A percentile compares a stretch with the other conserved stretches of the same genome.
phyloP scores from a whole-genome alignment of 1,284 basidiomycete species.

The Heterobasidion occidentale region DNA sequence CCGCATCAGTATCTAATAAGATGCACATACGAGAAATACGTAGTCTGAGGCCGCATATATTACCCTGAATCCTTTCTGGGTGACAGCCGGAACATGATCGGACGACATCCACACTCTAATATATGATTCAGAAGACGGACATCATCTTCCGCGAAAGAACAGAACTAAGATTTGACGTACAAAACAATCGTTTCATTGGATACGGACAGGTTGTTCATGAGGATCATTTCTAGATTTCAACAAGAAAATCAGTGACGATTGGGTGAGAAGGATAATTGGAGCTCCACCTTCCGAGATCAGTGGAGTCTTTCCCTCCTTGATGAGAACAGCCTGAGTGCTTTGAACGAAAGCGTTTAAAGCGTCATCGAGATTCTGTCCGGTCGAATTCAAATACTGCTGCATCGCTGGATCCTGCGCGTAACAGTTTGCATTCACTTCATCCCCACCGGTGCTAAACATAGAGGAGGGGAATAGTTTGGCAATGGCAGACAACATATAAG shows the following conservation, averaged over 20 bases:
- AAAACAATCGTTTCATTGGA: constrained; percentile 64
- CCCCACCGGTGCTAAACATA: constrained; percentile 75
- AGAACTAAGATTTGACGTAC: constrained; percentile 2
- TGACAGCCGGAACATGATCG: constrained; percentile 33
- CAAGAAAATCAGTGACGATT: background rate
- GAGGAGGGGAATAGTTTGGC: constrained; percentile 43
- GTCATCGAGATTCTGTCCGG: constrained; percentile 48
- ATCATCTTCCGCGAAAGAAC: background rate
- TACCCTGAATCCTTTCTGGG: constrained; percentile 37
- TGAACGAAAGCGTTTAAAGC: constrained; percentile 59
- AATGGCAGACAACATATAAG: constrained; percentile 32
- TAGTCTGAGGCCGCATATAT: constrained; percentile 47
- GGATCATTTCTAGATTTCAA: constrained; percentile 50
- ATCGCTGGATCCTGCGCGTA: constrained; percentile 57
- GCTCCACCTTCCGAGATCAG: constrained; percentile 60
- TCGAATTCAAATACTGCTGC: constrained; percentile 36
- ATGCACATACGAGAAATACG: constrained; percentile 46
- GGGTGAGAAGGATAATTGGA: background rate
- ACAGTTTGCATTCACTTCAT: constrained; percentile 71
- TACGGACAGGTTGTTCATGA: constrained; percentile 56
- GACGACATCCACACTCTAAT: constrained; percentile 48
- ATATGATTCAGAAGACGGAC: background rate
- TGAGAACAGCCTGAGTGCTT: constrained; percentile 38
- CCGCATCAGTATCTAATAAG: background rate
- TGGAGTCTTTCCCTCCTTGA: constrained; percentile 40